phyloP scores from a whole-genome alignment of 2,329 filamentous ascomycete genomes.

The Blastomyces silverae region DNA sequence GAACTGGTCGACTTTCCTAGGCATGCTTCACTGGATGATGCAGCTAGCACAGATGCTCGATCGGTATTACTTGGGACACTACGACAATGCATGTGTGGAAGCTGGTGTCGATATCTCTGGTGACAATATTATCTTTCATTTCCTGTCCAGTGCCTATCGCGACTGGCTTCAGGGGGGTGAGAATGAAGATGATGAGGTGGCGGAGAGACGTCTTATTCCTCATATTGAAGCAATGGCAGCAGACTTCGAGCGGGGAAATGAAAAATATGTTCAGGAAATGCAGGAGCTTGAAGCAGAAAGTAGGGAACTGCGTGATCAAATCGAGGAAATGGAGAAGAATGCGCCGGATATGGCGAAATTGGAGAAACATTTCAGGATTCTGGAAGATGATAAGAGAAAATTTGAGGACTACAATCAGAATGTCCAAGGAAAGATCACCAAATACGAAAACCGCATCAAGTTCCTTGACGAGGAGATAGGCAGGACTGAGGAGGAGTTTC shows the following conservation, averaged over 20 bases:
- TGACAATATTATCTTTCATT: conserved; percentile 90
- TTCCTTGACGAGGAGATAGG: conserved; percentile 81
- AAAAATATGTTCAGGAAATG: conserved; percentile 76
- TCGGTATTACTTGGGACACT: conserved; percentile 66
- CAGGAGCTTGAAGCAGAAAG: conserved; percentile 82
- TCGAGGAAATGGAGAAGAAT: conserved; percentile 81
- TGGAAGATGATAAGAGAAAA: conserved; percentile 90
- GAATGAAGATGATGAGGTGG: conserved; percentile 78
- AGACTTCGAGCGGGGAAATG: conserved; percentile 78
- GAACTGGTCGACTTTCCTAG: conserved; percentile 94
- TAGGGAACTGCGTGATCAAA: conserved; percentile 70
- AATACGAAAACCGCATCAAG: conserved; percentile 73
- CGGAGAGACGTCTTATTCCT: conserved; percentile 68
- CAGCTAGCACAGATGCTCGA: conserved; percentile 92
- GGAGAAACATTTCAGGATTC: conserved; percentile 83
- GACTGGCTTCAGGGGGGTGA: conserved; percentile 93
- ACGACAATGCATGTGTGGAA: conserved; percentile 85
- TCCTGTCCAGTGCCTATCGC: conserved; percentile 79
- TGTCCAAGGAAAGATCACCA: conserved; percentile 77
- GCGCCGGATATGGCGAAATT: conserved; percentile 76
- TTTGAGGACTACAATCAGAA: conserved; percentile 91
- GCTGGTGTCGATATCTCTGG: conserved; percentile 79
- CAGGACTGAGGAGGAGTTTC: conserved; percentile 66
- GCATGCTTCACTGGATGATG: conserved; percentile 98
- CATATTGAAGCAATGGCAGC: conserved; percentile 82